Evolutionary conservation across 768 basidiomycete species (phyloP), one percentile per base, ranked within the genome.

Genomic region (Calocera viscosa): DNA sequence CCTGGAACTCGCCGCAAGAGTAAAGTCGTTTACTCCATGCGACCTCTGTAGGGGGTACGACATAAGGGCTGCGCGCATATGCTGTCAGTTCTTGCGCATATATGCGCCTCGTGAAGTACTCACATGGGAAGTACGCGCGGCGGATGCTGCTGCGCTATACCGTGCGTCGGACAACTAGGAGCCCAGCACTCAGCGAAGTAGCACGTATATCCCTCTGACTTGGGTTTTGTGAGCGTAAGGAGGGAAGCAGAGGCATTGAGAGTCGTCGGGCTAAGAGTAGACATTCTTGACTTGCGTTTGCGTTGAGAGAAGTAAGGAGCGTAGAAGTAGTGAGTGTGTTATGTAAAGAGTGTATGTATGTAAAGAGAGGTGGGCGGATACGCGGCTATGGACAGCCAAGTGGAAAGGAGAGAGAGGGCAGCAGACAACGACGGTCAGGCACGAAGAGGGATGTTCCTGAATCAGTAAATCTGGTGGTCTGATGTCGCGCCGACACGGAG

Each of bases 111-210:
- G 2, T 16, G 2, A 10, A 2, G 14, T 5, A 26, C 53, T 26
- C 22, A 60, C 53, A 10, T 32, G 2, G 14, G 53, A 11, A 32
- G 11, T 30, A 16, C 53, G 3, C 22, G 14, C 5, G 26, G 11
- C 8, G 53, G 2, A 60, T 32, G 30, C 3, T 22, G 53, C 5
- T 28, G 24, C 5, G 26, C 53, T 12, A 28, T 10, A 11, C 53
- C 53, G 19, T 60, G 53, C 10, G 53, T 60, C 11, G 53, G 53
- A 19, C 53, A 60, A 30, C 53, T 32, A 5, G 53, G 53, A 26
- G 53, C 53, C 53, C 53, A 60, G 30, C 53, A 60, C 30, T 60
- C 53, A 5, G 53, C 2, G 30, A 60, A 60, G 30, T 60, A 60
- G 53, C 53, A 60, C 10, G 53, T 60, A 32, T 60, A 60, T 26